Evolutionary conservation across 352 stramenopile species (phyloP).

Genomic region (Phytophthora melonis): DNA sequence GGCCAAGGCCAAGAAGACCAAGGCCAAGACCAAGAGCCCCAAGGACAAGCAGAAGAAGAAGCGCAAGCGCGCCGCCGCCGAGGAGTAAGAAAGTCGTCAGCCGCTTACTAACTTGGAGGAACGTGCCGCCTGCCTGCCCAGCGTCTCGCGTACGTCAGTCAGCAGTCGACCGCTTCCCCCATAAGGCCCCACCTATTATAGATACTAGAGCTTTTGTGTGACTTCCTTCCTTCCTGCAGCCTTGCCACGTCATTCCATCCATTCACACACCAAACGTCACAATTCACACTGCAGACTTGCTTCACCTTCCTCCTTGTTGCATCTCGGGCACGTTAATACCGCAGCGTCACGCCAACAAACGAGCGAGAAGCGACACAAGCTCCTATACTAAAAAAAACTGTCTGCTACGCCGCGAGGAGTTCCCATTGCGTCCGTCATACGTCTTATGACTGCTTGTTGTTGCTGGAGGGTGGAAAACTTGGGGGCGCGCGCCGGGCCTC

Average conservation of each 20-base stretch:
- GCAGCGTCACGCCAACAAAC: background rate
- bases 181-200: conserved; percentile 46
- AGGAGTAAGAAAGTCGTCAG: conserved; percentile 38
- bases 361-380: conserved; percentile 17
- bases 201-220: conserved; percentile 51
- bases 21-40: conserved; percentile 61
- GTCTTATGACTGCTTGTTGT: too few relatives aligned
- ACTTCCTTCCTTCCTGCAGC: background rate
- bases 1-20: conserved; percentile 26
- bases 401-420: conserved; percentile 23
- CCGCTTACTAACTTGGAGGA: conserved; percentile 26
- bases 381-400: conserved; percentile 49
- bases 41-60: conserved; percentile 63
- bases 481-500: background rate
- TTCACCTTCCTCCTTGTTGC: conserved; percentile 32
- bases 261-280: too few relatives aligned
- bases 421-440: background rate
- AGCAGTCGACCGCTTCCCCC: background rate
- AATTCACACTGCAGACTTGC: conserved; percentile 23
- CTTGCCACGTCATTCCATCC: too few relatives aligned
- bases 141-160: too few relatives aligned
- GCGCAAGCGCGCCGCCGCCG: conserved; percentile 54
- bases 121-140: background rate
- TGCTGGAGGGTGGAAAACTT: too few relatives aligned
- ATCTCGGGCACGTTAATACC: conserved; percentile 14